These are phyloP conservation scores for Trichoderma koningii DNA, from an alignment of 2,329 filamentous ascomycete species.

Conservation along the genomic window DNA sequence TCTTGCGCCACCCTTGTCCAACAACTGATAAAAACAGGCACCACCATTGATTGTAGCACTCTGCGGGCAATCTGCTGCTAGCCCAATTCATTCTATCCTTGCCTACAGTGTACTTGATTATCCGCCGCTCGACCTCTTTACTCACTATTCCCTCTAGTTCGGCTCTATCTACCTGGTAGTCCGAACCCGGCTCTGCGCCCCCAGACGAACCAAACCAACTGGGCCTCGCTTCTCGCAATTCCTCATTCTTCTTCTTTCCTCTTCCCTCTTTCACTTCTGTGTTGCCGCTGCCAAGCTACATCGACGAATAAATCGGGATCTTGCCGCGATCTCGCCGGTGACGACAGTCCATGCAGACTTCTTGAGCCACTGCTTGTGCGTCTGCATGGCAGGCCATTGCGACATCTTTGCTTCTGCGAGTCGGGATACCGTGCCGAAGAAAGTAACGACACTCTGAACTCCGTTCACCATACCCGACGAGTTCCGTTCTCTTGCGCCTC, in stretches of 20 bases:
- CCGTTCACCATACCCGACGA: background rate
- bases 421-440: slow-evolving; percentile 18
- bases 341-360: slow-evolving; percentile 16
- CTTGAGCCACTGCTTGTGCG: background rate
- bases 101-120: too few relatives aligned
- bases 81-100: background rate
- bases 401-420: slow-evolving; percentile 17
- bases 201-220: too few relatives aligned
- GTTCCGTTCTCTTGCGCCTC: background rate
- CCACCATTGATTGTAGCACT: background rate
- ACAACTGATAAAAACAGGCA: slow-evolving; percentile 20
- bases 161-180: background rate
- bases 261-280: background rate
- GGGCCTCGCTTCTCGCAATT: too few relatives aligned
- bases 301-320: background rate
- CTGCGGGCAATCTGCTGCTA: background rate
- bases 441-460: background rate
- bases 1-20: slow-evolving; percentile 25
- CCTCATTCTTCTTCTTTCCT: background rate
- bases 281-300: background rate
- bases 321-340: background rate
- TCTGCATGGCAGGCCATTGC: slow-evolving; percentile 18
- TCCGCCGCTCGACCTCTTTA: background rate
- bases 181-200: too few relatives aligned
- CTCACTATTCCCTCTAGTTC: background rate